Evolutionary conservation across 176 grass and related monocot genomes (phyloP).

Genomic region (Oryza nivara): DNA sequence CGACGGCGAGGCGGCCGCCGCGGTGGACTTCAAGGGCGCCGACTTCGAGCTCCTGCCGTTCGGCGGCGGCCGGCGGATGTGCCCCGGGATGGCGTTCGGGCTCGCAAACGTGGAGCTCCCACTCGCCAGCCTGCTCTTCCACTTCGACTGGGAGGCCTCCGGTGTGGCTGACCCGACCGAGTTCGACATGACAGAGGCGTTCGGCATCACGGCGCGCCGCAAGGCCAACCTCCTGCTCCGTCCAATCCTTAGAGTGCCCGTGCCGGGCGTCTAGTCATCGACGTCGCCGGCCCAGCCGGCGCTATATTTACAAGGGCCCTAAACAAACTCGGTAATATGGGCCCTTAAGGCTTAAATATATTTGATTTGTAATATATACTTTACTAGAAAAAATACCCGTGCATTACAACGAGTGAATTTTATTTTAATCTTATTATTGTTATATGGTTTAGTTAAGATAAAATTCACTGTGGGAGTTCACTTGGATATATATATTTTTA

Average conservation of each 20-base stretch:
- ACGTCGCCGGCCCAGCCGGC: too few relatives aligned
- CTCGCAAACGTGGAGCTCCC: slow-evolving; percentile 55
- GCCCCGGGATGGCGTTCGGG: slow-evolving; percentile 52
- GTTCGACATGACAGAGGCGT: slow-evolving; percentile 55
- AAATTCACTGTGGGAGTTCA: too few relatives aligned
- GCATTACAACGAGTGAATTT: too few relatives aligned
- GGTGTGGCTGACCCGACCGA: background rate
- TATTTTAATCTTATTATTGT: too few relatives aligned
- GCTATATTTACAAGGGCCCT: too few relatives aligned
- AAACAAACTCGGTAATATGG: too few relatives aligned
- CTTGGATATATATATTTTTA: too few relatives aligned
- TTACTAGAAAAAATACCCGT: too few relatives aligned
- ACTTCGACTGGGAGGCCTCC: slow-evolving; percentile 56
- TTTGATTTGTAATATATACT: too few relatives aligned
- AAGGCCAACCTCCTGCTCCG: slow-evolving; percentile 38
- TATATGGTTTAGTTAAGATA: too few relatives aligned
- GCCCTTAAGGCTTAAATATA: too few relatives aligned
- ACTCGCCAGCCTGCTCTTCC: slow-evolving; percentile 48
- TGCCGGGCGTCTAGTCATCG: background rate
- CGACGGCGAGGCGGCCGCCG: background rate
- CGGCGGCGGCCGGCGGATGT: slow-evolving; percentile 55
- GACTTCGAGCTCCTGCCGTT: slow-evolving; percentile 59
- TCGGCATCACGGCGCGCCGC: slow-evolving; percentile 34
- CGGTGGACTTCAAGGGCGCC: slow-evolving; percentile 39
- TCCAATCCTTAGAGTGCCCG: slow-evolving; percentile 22